Evolutionary conservation across 371 early-diverging fungal genomes (phyloP), one percentile per base, ranked within the genome.

Genomic region (Lichtheimia corymbifera): DNA sequence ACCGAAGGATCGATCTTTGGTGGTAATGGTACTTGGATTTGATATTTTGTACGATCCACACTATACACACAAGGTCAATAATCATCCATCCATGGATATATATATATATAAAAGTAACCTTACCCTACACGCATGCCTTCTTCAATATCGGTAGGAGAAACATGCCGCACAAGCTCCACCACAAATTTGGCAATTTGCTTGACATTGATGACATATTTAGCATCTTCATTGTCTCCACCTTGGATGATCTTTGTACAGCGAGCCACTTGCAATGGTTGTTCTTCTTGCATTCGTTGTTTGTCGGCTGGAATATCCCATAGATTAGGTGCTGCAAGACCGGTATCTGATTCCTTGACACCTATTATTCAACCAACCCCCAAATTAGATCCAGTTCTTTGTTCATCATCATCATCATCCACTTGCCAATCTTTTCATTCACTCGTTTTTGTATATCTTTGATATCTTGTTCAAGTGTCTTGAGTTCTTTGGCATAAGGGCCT

Each of bases 111-210:
- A 2, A 30, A 7, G 3, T 1, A 2, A n/a, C 9, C 47, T 1
- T 85, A 93, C 92, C 97, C 99, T 50, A 99, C 99, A 59, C 99
- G 92, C 93, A 99, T 99, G 64, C 99, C 99, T 76, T 99, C 99
- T 66, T 99, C 97, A 73, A 99, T 95, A 83, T 98, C 97, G 0
- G 97, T 96, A 17, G 97, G 97, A 20, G 97, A 94, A 14, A 99
- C 97, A 52, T 92, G 88, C 75, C 98, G 95, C 22, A 95, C 96
- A 56, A 99, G 82, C 13, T 95, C 97, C 17, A 99, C 99, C 11
- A 99, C 99, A 83, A 98, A 99, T 78, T 99, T 99, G 51, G 99
- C 99, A 72, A 99, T 97, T 80, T 99, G 97, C 83, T 97, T 97
- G 56, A 99, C 94, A 73, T 94, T 96, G 71, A 99, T 99, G 63